Base-by-base conservation (phyloP, 2,329 filamentous ascomycete species). In the Gnomoniopsis sp. region DNA sequence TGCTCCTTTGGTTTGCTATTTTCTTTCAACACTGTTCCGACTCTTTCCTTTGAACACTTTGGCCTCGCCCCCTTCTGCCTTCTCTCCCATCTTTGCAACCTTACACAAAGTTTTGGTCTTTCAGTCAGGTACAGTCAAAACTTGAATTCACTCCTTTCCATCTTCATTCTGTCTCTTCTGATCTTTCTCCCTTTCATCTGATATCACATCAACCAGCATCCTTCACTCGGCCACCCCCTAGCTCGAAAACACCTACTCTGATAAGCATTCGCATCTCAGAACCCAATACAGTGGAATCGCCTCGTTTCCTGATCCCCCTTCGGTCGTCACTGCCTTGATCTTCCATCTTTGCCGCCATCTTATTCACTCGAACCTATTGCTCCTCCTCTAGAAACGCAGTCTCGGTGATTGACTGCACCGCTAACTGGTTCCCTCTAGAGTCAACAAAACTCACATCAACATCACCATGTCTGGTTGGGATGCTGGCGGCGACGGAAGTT, bases 391-490 rank as follows among this genome's bases (percentile, higher is more conserved):
- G 17, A 10, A 17, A 3, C 33, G 19, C 12, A 15, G 23, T 38
- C n/a, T n/a, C n/a, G n/a, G 8, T 23, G 33, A 10, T 19, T 30
- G 41, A 2, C 19, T 17, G 19, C 17, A 19, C 17, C 19, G 15
- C 49, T 55, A 23, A 56, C 49, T 11, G 8, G 43, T 43, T 14
- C 4, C 38, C 12, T 21, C 17, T 21, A 56, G 47, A 23, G 3
- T 21, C 30, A 41, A 12, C 22, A 26, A 23, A 56, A 23, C 23
- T 26, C 23, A 53, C 15, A 15, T 14, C 17, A 26, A 14, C 33
- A 30, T 23, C 23, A 53, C 17, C 51, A 59, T 57, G 53, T 58
- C 59, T 55, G 53, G 49, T 49, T 36, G 53, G 43, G 22, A 8
- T 36, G 14, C 33, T n/a, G 56, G 44, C 23, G 38, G 38, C 6